Conservation (phyloP, 371 early-diverging fungal genomes). For the Chytridium lagenaria region DNA sequence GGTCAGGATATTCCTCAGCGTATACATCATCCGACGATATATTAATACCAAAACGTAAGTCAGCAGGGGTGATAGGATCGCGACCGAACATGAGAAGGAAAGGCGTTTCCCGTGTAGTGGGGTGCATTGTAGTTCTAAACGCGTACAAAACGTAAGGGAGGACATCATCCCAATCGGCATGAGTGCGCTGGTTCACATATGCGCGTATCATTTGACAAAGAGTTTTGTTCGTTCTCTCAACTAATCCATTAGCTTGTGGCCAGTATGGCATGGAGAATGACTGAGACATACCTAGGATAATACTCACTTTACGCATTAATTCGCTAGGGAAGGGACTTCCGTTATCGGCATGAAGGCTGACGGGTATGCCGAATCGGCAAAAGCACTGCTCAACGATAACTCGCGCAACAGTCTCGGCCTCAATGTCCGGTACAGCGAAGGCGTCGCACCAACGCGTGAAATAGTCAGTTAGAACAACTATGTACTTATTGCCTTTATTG, state of each 20-base stretch:
- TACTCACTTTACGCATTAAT: conserved; percentile 2
- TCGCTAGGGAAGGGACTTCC: conserved; percentile 10
- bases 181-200: conserved; percentile 19
- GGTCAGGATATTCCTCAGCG: conserved; percentile 4
- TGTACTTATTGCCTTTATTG: conserved; percentile 18
- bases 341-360: conserved; percentile 23
- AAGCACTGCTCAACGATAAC: conserved; percentile 21
- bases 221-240: conserved; percentile 27
- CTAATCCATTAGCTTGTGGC: conserved; percentile 28
- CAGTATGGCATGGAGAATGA: conserved; percentile 20
- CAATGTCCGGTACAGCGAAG: no score
- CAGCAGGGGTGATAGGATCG: conserved; percentile 11
- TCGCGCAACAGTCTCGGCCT: conserved; percentile 13
- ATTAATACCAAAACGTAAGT: conserved; percentile 13
- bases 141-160: conserved; percentile 21
- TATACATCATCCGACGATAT: conserved; percentile 3
- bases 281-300: conserved; percentile 1
- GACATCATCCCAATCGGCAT: conserved; percentile 27
- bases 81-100: conserved; percentile 21
- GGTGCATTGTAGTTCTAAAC: conserved; percentile 18
- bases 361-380: conserved; percentile 20
- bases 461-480: conserved; percentile 24
- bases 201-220: conserved; percentile 12
- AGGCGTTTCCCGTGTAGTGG: conserved; percentile 21
- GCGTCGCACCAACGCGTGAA: conserved; percentile 21